Percentiles rank a stretch among this genome's conserved stretches.
Conservation (phyloP, 176 grass and related monocot species). For the Panicum miliaceum region DNA sequence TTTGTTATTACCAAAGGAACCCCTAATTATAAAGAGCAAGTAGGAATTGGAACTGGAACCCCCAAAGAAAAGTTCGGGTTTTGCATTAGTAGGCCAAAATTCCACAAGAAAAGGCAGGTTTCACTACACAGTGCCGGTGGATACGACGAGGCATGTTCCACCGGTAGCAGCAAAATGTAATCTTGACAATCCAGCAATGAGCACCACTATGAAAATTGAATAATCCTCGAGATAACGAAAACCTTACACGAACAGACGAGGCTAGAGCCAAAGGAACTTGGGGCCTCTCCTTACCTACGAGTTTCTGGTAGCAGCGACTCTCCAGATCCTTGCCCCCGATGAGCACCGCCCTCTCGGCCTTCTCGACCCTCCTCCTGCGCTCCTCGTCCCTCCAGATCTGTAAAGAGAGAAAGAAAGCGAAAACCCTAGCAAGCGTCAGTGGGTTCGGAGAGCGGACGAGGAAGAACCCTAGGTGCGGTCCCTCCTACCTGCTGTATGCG, state of each 20-base stretch:
- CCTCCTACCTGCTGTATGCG: slow-evolving; percentile 25
- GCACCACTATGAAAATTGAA: too few relatives aligned
- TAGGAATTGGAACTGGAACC: not conserved
- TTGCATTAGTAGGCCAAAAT: not conserved
- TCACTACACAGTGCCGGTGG: not conserved
- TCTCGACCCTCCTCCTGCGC: slow-evolving; percentile 9
- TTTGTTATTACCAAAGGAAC: not conserved
- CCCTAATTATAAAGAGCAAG: not conserved
- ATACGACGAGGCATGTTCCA: too few relatives aligned
- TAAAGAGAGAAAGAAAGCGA: not conserved
- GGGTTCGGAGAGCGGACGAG: not conserved
- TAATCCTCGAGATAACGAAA: not conserved
- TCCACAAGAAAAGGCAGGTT: not conserved
- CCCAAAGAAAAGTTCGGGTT: not conserved
- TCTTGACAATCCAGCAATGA: not conserved
- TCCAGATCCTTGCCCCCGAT: slow-evolving; percentile 46
- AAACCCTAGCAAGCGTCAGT: slow-evolving; percentile 34
- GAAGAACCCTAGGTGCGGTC: not conserved
- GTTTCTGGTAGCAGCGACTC: slow-evolving; percentile 25
- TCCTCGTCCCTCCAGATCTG: slow-evolving; percentile 35
- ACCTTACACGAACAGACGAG: not conserved
- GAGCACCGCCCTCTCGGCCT: slow-evolving; percentile 22
- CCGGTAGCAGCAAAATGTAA: not conserved
- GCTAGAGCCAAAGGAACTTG: not conserved
- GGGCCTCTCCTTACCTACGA: slow-evolving; percentile 32